Evolutionary conservation across 768 basidiomycete genomes (phyloP), one percentile per base, ranked within the genome.

Genomic region (Lactarius hengduanensis): DNA sequence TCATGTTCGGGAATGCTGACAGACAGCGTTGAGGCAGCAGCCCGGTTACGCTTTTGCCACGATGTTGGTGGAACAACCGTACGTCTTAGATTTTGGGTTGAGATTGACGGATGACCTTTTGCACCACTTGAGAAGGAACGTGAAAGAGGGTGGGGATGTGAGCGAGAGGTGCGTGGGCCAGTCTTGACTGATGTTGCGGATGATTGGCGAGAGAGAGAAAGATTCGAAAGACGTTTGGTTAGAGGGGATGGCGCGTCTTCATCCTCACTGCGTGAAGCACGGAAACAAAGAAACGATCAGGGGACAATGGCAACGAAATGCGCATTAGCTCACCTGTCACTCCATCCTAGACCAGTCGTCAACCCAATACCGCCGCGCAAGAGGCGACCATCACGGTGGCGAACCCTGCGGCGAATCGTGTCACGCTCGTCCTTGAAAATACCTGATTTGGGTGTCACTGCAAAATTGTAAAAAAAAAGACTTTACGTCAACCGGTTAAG

Each of bases 271-370:
- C 13, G 53, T 20, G 9, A 15, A 45, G 11, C 57, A 43, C 18
- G 55, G 22, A 56, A 40, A 20, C 20, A 32, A 54, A n/a, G 36
- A 13, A 32, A 13, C 3, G 11, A 20, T 61, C 13, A 63, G 32
- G 22, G 20, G 53, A 57, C 16, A 45, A 13, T 30, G 16, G 13
- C 13, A n/a, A 40, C 55, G 40, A 43, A 43, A 26, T 30, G 16
- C n/a, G 43, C 72, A 47, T 28, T 26, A 53, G 15, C 50, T 53
- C 26, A 78, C 75, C 77, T 78, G 69, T 80, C 79, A 57, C 78
- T 79, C 79, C 79, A 80, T 1, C 79, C 79, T 13, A 80, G 72
- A 1, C 79, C 79, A 13, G 79, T 80, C 9, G 79, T 80, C 28
- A 80, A 72, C 4, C 79, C 79, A 22, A 79, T 73, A 10, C 79